Conservation (phyloP, 2,329 filamentous ascomycete species). For the Cladophialophora carrionii region DNA sequence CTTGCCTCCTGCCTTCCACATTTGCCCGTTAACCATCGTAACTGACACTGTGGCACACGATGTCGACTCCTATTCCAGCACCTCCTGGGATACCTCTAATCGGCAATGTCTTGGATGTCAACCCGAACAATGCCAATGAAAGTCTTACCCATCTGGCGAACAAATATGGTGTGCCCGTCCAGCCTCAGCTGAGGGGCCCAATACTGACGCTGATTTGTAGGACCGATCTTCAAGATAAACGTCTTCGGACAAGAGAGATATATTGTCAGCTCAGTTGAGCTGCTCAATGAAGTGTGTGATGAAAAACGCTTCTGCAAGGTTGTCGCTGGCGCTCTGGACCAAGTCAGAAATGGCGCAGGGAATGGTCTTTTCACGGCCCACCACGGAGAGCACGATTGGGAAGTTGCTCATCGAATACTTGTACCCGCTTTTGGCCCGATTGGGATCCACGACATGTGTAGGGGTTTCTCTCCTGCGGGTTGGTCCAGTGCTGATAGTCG, state of each 20-base stretch:
- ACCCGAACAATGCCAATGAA: slow-evolving; percentile 55
- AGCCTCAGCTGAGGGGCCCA: not conserved
- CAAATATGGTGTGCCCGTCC: slow-evolving; percentile 49
- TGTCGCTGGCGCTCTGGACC: slow-evolving; percentile 53
- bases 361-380: slow-evolving; percentile 69
- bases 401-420: slow-evolving; percentile 59
- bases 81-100: slow-evolving; percentile 56
- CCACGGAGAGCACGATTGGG: slow-evolving; percentile 61
- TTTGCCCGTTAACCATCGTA: not conserved
- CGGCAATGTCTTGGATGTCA: slow-evolving; percentile 57
- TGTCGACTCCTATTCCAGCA: slow-evolving; percentile 56
- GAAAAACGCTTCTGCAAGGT: slow-evolving; percentile 68
- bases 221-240: slow-evolving; percentile 63
- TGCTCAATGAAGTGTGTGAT: slow-evolving; percentile 67
- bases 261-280: slow-evolving; percentile 57
- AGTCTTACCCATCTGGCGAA: slow-evolving; percentile 56
- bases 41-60: slow-evolving; percentile 32
- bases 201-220: slow-evolving; percentile 43
- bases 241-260: slow-evolving; percentile 54
- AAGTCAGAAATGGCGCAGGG: slow-evolving; percentile 63
- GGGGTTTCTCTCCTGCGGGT: slow-evolving; percentile 39
- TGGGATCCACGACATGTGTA: slow-evolving; percentile 49
- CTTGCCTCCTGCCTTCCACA: no score
- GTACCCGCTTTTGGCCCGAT: slow-evolving; percentile 55
- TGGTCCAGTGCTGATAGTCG: slow-evolving; percentile 9